Evolutionary conservation across 495 filamentous ascomycete genomes (phyloP), one percentile per base, ranked within the genome.

Genomic region (Evernia prunastri): DNA sequence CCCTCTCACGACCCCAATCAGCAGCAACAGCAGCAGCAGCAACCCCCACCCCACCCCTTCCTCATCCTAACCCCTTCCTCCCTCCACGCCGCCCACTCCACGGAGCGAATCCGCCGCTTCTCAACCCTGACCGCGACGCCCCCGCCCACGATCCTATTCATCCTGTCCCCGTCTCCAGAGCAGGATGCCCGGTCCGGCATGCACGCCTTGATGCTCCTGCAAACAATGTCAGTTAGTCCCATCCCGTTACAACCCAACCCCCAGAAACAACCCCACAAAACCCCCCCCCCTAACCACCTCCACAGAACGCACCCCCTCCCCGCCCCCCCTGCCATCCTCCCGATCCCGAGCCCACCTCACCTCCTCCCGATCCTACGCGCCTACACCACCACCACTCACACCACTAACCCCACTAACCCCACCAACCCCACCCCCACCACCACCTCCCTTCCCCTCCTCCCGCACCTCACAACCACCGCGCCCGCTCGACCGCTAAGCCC

Each of bases 51-150:
- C 75, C 75, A 86, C 23, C 78, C 74, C 33, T 64, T 84, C 51
- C 72, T 89, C 43, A 74, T 89, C 10, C 70, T 90, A 45, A 80
- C 81, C 1, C 67, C 81, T 2, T 69, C 67, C 8, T 79, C 81
- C n/a, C 60, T 84, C 29, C 67, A 69, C n/a, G 61, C 63, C 54
- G 63, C 71, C n/a, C 49, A 70, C 35, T 68, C 56, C 64, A 76
- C 70, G 8, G 53, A 72, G 29, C 79, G 82, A 31, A 76, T 87
- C 49, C 75, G 79, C 40, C 74, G 79, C 25, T 75, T 88, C n/a
- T 70, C 70, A 57, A 67, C 72, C 64, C 70, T 82, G 36, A 72
- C 72, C 13, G 75, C 78, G 31, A 72, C 74, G 17, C 65, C 71
- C 33, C 68, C 78, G 45, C 71, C 81, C 23, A 80, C 76, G 54